phyloP scores from a whole-genome alignment of 140 eudicot genomes.

The Erigeron philadelphicus region DNA sequence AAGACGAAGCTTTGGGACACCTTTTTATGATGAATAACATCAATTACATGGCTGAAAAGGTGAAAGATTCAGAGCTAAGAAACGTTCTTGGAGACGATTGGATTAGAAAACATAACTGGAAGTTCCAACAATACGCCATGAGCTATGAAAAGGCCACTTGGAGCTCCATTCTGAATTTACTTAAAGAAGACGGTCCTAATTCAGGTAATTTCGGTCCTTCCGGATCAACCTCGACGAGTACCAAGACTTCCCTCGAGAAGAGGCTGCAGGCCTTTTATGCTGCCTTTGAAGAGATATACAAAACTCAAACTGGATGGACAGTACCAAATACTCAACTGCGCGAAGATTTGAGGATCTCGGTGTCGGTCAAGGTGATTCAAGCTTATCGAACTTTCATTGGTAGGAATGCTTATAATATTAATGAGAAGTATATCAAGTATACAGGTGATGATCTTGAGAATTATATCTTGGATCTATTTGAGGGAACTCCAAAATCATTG shows the following conservation, averaged over 20 bases:
- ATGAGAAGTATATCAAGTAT: constrained; percentile 70
- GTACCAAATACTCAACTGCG: constrained; percentile 62
- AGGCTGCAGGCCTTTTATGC: constrained; percentile 60
- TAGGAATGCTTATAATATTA: constrained; percentile 45
- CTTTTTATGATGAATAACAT: constrained; percentile 85
- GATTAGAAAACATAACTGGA: constrained; percentile 73
- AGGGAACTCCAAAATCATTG: constrained; percentile 71
- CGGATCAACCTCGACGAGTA: constrained; percentile 47
- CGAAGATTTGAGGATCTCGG: constrained; percentile 78
- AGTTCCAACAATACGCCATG: constrained; percentile 80
- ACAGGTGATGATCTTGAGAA: constrained; percentile 78
- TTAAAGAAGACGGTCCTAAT: constrained; percentile 63
- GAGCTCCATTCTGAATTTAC: constrained; percentile 70
- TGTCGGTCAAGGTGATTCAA: constrained; percentile 73
- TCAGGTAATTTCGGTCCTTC: constrained; percentile 57
- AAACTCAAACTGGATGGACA: constrained; percentile 67
- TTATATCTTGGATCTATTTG: constrained; percentile 65
- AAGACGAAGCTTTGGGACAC: constrained; percentile 59
- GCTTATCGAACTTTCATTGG: constrained; percentile 78
- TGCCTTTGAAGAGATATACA: constrained; percentile 84
- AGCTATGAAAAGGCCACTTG: constrained; percentile 75
- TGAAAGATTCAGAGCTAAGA: constrained; percentile 62
- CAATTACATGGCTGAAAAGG: constrained; percentile 86
- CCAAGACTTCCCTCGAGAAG: constrained; percentile 54
- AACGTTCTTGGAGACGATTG: constrained; percentile 66